These are phyloP conservation scores for Simplicillium aogashimaense DNA, from an alignment of 2,329 filamentous ascomycete genomes.

Conservation along the genomic window DNA sequence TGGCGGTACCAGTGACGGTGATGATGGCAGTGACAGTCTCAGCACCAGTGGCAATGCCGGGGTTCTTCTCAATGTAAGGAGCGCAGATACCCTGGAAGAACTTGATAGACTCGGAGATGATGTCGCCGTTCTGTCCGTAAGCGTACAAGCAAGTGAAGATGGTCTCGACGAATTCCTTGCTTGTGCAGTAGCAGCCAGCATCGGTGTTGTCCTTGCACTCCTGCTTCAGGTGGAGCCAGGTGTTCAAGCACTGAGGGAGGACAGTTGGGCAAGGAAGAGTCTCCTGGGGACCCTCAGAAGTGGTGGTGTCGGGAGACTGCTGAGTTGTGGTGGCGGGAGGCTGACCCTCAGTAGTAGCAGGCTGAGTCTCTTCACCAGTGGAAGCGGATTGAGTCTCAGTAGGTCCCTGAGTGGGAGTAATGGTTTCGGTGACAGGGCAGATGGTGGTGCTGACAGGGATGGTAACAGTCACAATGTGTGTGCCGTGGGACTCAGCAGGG, in stretches of 20 bases:
- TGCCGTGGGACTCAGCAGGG: slow-evolving; percentile 33
- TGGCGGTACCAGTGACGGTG: slow-evolving; percentile 39
- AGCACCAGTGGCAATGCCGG: slow-evolving; percentile 72
- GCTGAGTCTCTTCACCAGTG: slow-evolving; percentile 2
- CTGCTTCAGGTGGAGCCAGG: slow-evolving; percentile 62
- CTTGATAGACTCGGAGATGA: slow-evolving; percentile 60
- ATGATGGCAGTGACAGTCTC: slow-evolving; percentile 53
- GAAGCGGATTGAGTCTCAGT: slow-evolving; percentile 8
- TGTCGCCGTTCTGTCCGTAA: slow-evolving; percentile 56
- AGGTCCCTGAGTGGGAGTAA: slow-evolving; percentile 24
- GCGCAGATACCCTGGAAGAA: slow-evolving; percentile 93
- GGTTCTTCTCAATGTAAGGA: slow-evolving; percentile 62
- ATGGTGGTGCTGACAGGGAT: slow-evolving; percentile 49
- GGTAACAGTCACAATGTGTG: slow-evolving; percentile 40
- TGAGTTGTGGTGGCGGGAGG: slow-evolving; percentile 17
- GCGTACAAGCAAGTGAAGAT: slow-evolving; percentile 76
- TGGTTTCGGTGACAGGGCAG: slow-evolving; percentile 50
- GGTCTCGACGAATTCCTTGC: slow-evolving; percentile 62
- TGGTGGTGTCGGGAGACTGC: slow-evolving; percentile 17
- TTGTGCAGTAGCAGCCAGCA: slow-evolving; percentile 76
- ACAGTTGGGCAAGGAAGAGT: slow-evolving; percentile 53
- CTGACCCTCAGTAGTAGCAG: slow-evolving; percentile 1
- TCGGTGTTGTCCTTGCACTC: slow-evolving; percentile 80
- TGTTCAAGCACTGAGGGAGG: slow-evolving; percentile 84
- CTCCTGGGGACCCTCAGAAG: slow-evolving; percentile 12